Evolutionary conservation across 1,284 basidiomycete species (phyloP), one percentile per base, ranked within the genome.

Genomic region (Irpex sp.): DNA sequence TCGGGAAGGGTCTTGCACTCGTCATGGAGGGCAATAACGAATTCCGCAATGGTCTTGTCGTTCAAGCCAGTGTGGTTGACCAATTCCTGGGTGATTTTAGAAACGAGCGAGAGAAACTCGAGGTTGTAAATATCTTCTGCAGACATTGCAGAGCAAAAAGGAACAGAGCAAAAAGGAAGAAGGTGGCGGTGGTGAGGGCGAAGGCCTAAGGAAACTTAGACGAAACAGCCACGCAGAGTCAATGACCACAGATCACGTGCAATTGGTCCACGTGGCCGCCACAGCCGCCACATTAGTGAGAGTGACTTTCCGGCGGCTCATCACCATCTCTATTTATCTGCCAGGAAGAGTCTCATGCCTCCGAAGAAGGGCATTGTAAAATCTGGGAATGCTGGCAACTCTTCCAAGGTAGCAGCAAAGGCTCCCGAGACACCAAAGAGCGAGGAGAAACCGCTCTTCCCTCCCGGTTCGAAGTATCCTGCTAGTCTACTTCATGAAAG

Each of bases 21-120:
- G 66, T 93, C 91, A 76, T 99, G 96, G 58, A 98, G 84, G 70
- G 85, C 80, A 66, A 99, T 96, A 65, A 98, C 86, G 77, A 97
- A 99, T 78, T 99, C 96, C 28, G 96, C 94, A 39, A 96, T 82
- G 10, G 90, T 90, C 72, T 95, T 96, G 81, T 98, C 95, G 72
- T 90, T 91, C 59, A 90, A 77, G 55, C 84, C 90, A 68, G 83
- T 83, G 72, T 96, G 86, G 69, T 96, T 97, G 76, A 90, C 85
- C 58, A 97, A 84, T 74, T 97, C 94, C 73, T 95, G 91, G 0
- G 90, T 90, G 66, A 97, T 91, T 73, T 91, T 91, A 62, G 90
- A 87, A 63, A 96, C 88, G 58, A 97, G 81, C 52, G 93, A 95
- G 57, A 98, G 85, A 63, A 90, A 82, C 76, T 97, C 95, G 75